These are phyloP conservation scores for Annulohypoxylon bovei DNA, from an alignment of 495 filamentous ascomycete species.

Conservation along the genomic window DNA sequence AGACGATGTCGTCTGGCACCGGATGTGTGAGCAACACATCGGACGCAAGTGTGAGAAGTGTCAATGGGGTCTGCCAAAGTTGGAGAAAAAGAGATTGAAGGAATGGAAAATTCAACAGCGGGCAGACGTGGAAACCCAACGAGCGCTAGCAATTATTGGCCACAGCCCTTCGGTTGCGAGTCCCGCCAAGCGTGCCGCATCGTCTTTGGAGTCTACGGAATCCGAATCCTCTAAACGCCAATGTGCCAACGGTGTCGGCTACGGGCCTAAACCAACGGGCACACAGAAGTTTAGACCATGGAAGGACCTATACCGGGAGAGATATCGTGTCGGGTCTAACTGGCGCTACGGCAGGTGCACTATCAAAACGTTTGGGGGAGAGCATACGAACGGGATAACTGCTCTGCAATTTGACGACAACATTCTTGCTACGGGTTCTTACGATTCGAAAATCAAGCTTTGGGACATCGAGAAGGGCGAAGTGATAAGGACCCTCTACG, in stretches of 20 bases:
- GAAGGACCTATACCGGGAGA: conserved; percentile 78
- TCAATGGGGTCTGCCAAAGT: conserved; percentile 89
- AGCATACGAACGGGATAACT: conserved; percentile 92
- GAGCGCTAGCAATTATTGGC: conserved; percentile 20
- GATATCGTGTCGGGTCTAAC: conserved; percentile 89
- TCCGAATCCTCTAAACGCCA: conserved; percentile 58
- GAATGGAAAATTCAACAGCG: conserved; percentile 88
- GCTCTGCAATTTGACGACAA: conserved; percentile 96
- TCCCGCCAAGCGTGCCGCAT: conserved; percentile 48
- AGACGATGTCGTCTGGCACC: conserved; percentile 97
- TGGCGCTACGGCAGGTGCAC: conserved; percentile 95
- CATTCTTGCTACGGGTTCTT: conserved; percentile 92
- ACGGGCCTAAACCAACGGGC: conserved; percentile 11
- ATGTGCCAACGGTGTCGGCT: conserved; percentile 47
- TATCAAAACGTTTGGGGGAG: conserved; percentile 79
- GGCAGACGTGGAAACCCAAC: conserved; percentile 43
- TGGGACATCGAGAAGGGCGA: conserved; percentile 93
- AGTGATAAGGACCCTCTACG: conserved; percentile 81
- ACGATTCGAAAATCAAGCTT: conserved; percentile 93
- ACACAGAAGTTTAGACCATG: conserved; percentile 45
- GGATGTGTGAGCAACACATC: conserved; percentile 99
- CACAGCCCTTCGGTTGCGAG: conserved; percentile 1
- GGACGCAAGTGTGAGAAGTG: conserved; percentile 92
- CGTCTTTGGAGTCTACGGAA: conserved; percentile 39
- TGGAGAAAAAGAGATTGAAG: conserved; percentile 87